Conservation (phyloP, 2,329 filamentous ascomycete species). For the Cladobotryum protrusum region DNA sequence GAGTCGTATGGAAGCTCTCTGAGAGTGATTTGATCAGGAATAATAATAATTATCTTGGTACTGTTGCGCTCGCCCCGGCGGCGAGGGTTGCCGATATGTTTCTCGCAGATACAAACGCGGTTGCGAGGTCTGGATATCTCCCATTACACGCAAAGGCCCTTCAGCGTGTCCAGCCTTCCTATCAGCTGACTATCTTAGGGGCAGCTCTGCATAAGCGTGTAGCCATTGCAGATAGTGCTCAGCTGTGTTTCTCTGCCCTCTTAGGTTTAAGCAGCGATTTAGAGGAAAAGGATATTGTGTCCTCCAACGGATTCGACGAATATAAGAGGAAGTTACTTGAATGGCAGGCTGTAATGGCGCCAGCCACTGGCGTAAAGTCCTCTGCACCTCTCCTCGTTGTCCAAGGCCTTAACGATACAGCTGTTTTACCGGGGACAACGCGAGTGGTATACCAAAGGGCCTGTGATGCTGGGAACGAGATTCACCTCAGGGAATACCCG, state of each 20-base stretch:
- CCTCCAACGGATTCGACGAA: neutral
- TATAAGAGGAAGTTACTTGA: neutral
- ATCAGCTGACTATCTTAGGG: conserved; percentile 2
- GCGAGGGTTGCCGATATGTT: conserved; percentile 9
- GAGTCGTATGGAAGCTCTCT: conserved; percentile 16
- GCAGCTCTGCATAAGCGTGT: conserved; percentile 3
- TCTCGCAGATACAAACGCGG: neutral
- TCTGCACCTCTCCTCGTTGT: conserved; percentile 11
- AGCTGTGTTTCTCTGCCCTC: conserved; percentile 4
- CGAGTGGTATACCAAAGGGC: neutral
- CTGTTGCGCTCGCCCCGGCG: conserved; percentile 13
- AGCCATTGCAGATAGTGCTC: conserved; percentile 2
- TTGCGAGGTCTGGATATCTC: conserved; percentile 1
- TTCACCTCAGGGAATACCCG: conserved; percentile 11
- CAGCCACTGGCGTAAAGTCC: conserved; percentile 4
- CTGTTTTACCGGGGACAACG: conserved; percentile 5
- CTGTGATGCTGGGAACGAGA: conserved; percentile 4
- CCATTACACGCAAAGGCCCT: conserved; percentile 8
- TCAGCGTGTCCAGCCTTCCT: conserved; percentile 4
- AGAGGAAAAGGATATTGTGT: neutral
- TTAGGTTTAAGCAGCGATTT: conserved; percentile 4
- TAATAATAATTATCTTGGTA: conserved; percentile 12
- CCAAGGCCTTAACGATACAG: conserved; percentile 12
- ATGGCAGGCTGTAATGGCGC: conserved; percentile 8
- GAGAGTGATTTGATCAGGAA: conserved; percentile 11